A percentile compares a stretch with the other conserved stretches of the same genome.
Conservation (phyloP, 148 eudicot species). For the Cornus kousa region DNA sequence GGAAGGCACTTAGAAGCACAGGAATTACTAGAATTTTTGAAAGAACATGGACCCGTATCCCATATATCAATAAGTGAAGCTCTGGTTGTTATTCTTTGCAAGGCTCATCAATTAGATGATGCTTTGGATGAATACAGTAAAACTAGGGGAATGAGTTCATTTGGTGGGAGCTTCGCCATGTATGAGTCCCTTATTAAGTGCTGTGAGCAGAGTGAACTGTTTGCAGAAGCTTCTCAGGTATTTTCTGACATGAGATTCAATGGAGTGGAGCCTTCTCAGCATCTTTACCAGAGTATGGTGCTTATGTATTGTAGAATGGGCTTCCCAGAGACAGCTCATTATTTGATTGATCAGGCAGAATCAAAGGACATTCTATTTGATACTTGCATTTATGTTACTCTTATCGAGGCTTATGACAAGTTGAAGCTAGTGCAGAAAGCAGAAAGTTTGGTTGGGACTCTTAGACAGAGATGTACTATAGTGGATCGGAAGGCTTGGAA, state of each 20-base stretch:
- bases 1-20: conserved; percentile 72
- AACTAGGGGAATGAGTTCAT: conserved; percentile 33
- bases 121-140: conserved; percentile 66
- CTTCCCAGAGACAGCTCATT: conserved; percentile 86
- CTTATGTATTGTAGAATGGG: conserved; percentile 73
- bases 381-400: conserved; percentile 49
- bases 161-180: conserved; percentile 48
- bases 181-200: conserved; percentile 71
- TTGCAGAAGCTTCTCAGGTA: conserved; percentile 83
- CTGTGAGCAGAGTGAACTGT: conserved; percentile 62
- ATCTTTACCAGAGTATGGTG: conserved; percentile 52
- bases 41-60: conserved; percentile 50
- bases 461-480: conserved; percentile 52
- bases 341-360: conserved; percentile 61
- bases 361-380: conserved; percentile 40
- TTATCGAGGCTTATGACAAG: conserved; percentile 77
- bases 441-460: conserved; percentile 65
- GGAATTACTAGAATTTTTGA: conserved; percentile 59
- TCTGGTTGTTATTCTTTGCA: conserved; percentile 64
- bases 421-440: conserved; percentile 65
- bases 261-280: conserved; percentile 62
- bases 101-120: conserved; percentile 50
- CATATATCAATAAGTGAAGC: conserved; percentile 63
- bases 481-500: conserved; percentile 86
- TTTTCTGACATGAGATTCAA: conserved; percentile 79